Conservation (phyloP, 805 yeast species). For the Ogataea haglerorum region DNA sequence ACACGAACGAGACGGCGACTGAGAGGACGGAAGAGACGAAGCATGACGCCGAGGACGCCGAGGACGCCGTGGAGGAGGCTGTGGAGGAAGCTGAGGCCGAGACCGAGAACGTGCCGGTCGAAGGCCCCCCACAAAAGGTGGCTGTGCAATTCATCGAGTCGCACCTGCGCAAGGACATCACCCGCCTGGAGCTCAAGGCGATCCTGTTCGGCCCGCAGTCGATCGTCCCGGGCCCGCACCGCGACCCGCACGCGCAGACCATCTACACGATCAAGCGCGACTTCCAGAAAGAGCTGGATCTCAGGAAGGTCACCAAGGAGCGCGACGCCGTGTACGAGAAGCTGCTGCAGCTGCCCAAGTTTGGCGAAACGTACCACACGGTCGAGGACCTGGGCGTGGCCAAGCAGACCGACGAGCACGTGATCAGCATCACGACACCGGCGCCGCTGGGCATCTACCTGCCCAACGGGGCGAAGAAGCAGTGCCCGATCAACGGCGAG, state of each 20-base stretch:
- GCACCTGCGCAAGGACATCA: slow-evolving; percentile 38
- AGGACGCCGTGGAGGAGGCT: neutral
- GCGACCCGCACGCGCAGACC: slow-evolving; percentile 52
- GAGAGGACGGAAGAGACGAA: neutral
- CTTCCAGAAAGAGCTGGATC: slow-evolving; percentile 25
- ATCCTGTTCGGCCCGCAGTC: slow-evolving; percentile 65
- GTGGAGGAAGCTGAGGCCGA: neutral
- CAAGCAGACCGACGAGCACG: slow-evolving; percentile 44
- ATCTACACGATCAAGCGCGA: slow-evolving; percentile 29
- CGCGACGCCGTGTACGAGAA: slow-evolving; percentile 38
- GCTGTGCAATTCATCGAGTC: slow-evolving; percentile 53
- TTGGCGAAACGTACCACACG: slow-evolving; percentile 53
- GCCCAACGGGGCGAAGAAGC: slow-evolving; percentile 63
- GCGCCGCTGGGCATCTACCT: slow-evolving; percentile 73
- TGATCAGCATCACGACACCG: slow-evolving; percentile 55
- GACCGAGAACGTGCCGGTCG: slow-evolving; percentile 21
- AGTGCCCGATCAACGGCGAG: slow-evolving; percentile 73
- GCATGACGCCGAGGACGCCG: neutral
- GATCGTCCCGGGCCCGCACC: slow-evolving; percentile 45
- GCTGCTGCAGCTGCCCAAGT: slow-evolving; percentile 50
- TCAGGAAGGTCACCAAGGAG: slow-evolving; percentile 23
- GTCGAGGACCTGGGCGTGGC: slow-evolving; percentile 41
- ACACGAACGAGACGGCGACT: too few relatives aligned
- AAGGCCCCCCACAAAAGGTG: slow-evolving; percentile 69
- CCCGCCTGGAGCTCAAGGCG: slow-evolving; percentile 31